Evolutionary conservation across 345 rosid species (phyloP).

Genomic region (Brassica incana): DNA sequence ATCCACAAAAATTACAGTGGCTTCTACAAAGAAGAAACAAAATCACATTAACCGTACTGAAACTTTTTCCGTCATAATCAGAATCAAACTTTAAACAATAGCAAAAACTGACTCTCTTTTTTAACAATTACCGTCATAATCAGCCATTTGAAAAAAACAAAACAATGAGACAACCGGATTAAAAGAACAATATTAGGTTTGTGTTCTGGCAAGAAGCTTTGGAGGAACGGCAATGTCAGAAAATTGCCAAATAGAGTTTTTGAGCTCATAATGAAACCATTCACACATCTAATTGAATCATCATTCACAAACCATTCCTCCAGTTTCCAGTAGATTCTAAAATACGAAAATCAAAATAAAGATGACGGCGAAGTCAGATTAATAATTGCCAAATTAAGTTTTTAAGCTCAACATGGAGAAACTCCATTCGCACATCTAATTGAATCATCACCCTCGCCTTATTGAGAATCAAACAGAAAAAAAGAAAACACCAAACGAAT

Average conservation of each 20-base stretch:
- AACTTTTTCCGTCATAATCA: too few relatives aligned
- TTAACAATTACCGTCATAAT: neutral
- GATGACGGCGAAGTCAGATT: conserved; percentile 42
- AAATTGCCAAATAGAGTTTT: conserved; percentile 38
- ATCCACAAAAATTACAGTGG: neutral
- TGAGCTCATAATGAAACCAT: conserved; percentile 49
- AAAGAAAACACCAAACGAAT: neutral
- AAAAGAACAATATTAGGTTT: neutral
- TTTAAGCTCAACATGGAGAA: conserved; percentile 41
- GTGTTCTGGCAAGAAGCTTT: neutral
- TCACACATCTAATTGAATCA: conserved; percentile 71
- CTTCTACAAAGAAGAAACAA: neutral
- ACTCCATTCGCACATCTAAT: conserved; percentile 63
- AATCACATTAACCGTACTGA: neutral
- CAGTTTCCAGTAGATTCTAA: neutral
- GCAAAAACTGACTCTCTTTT: too few relatives aligned
- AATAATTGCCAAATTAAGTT: conserved; percentile 42
- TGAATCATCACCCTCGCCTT: conserved; percentile 49
- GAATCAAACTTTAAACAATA: too few relatives aligned
- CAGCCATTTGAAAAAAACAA: neutral
- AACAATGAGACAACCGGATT: neutral
- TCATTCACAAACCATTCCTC: conserved; percentile 43
- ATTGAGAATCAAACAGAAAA: neutral
- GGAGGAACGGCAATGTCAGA: conserved; percentile 21
- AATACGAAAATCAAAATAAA: neutral